Percentiles rank a stretch among this genome's conserved stretches.
Evolutionary conservation across 768 basidiomycete genomes (phyloP).

Genomic region (Pulveroboletus sp.): DNA sequence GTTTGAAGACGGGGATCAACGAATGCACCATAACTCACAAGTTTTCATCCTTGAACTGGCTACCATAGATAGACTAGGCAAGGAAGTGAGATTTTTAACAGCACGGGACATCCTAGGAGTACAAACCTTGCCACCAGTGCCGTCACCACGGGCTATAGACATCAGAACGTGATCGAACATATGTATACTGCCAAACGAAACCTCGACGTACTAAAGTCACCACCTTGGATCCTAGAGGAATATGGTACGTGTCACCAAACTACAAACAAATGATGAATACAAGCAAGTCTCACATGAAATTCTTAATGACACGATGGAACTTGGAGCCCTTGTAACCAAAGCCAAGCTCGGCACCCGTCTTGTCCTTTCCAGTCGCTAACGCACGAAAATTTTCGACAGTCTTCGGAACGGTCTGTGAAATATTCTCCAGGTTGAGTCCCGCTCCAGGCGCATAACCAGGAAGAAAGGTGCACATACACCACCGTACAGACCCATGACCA

Average conservation of each 20-base stretch:
- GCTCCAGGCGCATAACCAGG: not conserved
- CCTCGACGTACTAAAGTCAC: constrained; percentile 82
- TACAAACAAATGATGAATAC: not conserved
- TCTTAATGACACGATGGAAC: constrained; percentile 95
- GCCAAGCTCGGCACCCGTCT: constrained; percentile 59
- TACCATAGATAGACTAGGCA: constrained; percentile 80
- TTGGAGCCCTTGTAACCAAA: constrained; percentile 93
- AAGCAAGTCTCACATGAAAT: constrained; percentile 66
- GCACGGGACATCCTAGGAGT: not conserved
- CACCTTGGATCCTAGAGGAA: constrained; percentile 84
- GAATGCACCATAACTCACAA: constrained; percentile 50
- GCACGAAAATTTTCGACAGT: constrained; percentile 98
- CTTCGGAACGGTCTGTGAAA: constrained; percentile 80
- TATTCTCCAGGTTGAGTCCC: not conserved
- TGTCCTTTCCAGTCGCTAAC: constrained; percentile 76
- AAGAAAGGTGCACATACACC: constrained; percentile 47
- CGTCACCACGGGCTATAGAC: constrained; percentile 69
- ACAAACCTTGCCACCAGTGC: constrained; percentile 83
- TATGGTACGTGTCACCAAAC: not conserved
- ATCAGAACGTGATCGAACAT: constrained; percentile 10
- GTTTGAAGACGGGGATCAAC: not conserved
- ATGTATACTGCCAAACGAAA: constrained; percentile 11
- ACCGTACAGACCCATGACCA: constrained; percentile 86
- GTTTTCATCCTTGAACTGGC: constrained; percentile 92
- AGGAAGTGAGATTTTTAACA: constrained; percentile 1